Evolutionary conservation across 2,329 filamentous ascomycete genomes (phyloP), one percentile per base, ranked within the genome.

Genomic region (Trichophyton mentagrophytes): DNA sequence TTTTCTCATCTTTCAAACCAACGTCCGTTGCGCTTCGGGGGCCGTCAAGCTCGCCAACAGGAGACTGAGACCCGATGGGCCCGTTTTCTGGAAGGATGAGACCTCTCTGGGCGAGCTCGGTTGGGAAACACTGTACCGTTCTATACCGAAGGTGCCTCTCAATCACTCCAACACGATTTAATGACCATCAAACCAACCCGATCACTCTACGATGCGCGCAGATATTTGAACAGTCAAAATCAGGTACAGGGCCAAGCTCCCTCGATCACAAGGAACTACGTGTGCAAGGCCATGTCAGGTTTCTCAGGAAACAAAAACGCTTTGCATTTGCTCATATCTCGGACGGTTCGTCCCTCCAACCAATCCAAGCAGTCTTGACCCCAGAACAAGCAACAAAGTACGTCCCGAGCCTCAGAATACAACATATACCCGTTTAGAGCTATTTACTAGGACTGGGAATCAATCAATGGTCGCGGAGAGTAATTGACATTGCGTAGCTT

Each of bases 271-370:
- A 72, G 62, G 68, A 75, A 60, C 66, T 87, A 56, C 79, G 80
- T 61, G 78, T 96, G 66, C 82, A 87, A 70, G 92, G 91, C 63
- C 92, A 87, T 76, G 81, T 96, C 60, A 84, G 89, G 64, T 92
- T 89, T 3, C 85, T 96, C 63, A 83, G 92, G 64, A 88, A 89
- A 72, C 90, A 95, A 78, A 95, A 96, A 72, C 82, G 82, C 22
- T 80, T 87, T 62, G 85, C 87, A 3, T 97, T 99, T 75, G 86
- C 91, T 59, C 83, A 90, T 62, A 79, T 97, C 59, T 86, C 87
- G 9, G 93, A 99, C 78, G 93, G 93, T 51, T 95, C 90, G 11
- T 90, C 88, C 47, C 78, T 89, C 66, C 79, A 85, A 64, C 79
- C 89, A 30, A 73, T 97, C 60, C 93, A 99, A 76, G 89, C 87